Percentiles rank a stretch among this genome's conserved stretches.
These are phyloP conservation scores for Saccharomycopsis hybrid DNA, from an alignment of 1,139 yeast species.

Conservation along the genomic window DNA sequence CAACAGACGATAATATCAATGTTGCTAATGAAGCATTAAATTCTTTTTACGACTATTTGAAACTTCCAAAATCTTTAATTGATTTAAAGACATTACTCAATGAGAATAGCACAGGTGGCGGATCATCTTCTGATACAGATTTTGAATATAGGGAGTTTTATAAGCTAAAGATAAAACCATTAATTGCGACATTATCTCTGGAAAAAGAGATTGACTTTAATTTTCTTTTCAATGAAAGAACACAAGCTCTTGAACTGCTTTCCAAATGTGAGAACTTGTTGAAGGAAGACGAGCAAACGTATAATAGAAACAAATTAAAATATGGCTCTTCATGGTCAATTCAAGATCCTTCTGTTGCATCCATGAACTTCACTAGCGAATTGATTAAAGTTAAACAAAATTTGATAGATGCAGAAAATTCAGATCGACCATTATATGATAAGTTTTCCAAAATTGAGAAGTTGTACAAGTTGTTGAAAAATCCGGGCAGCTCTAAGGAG, in stretches of 20 bases:
- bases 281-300: conserved; percentile 33
- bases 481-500: conserved; percentile 27
- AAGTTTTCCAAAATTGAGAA: conserved; percentile 33
- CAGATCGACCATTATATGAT: conserved; percentile 55
- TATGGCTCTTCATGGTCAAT: conserved; percentile 32
- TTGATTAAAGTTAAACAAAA: conserved; percentile 54
- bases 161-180: conserved; percentile 24
- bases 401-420: conserved; percentile 57
- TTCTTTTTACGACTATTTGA: conserved; percentile 74
- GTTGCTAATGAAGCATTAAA: conserved; percentile 73
- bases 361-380: conserved; percentile 41
- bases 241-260: conserved; percentile 37
- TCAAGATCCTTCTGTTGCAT: conserved; percentile 33
- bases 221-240: conserved; percentile 30
- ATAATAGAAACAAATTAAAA: conserved; percentile 28
- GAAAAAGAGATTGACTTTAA: conserved; percentile 22
- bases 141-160: conserved; percentile 23
- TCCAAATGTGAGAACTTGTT: conserved; percentile 36
- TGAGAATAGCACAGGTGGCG: conserved; percentile 23
- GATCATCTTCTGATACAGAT: conserved; percentile 14
- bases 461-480: conserved; percentile 30
- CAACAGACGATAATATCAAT: conserved; percentile 68
- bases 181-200: conserved; percentile 25
- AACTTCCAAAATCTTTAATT: conserved; percentile 61
- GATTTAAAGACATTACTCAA: conserved; percentile 36